Base-by-base conservation (phyloP, 345 rosid species). In the Erodium maritimum region DNA sequence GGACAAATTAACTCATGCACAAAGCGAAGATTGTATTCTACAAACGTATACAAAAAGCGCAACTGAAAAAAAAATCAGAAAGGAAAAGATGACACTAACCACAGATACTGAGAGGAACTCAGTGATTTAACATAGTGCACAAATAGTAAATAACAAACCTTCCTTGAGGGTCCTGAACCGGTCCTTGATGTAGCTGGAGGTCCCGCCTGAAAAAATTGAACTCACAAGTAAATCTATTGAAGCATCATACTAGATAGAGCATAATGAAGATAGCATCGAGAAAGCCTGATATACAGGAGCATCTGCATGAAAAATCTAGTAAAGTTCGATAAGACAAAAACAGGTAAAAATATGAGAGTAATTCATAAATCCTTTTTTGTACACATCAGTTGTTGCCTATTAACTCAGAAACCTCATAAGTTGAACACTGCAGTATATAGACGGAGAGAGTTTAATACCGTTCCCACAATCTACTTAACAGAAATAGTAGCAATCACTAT, bases 141-240 rank as follows among this genome's bases (percentile, higher is more conserved):
- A 46, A 58, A 54, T 51, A 60, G 57, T 59, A 50, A 71, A 37
- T 50, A 69, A 18, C 86, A 65, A 67, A 91, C 97, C 97, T 91
- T 91, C 61, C 96, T 74, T 45, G 95, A 86, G 61, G 82, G 71
- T 19, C 96, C 97, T 6, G 91, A 85, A 65, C 82, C 68, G 65
- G 78, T 69, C 77, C 88, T 82, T 75, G 80, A 75, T 11, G 85
- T 63, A 68, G 88, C 72, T 66, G 97, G 88, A 74, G 88, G 70
- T 67, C 83, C 77, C 80, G 82, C 70, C 97, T 88, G 75, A 61
- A 66, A 54, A 65, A 66, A 54, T 21, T 55, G n/a, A 67, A 52
- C 42, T 62, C 54, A 42, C 50, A 67, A 29, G 19, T 13, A 58
- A 50, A 34, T 24, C 25, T 33, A 68, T 20, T 22, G 59, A 37